Conservation (phyloP, 2,329 filamentous ascomycete genomes). For the Exophiala spinifera region DNA sequence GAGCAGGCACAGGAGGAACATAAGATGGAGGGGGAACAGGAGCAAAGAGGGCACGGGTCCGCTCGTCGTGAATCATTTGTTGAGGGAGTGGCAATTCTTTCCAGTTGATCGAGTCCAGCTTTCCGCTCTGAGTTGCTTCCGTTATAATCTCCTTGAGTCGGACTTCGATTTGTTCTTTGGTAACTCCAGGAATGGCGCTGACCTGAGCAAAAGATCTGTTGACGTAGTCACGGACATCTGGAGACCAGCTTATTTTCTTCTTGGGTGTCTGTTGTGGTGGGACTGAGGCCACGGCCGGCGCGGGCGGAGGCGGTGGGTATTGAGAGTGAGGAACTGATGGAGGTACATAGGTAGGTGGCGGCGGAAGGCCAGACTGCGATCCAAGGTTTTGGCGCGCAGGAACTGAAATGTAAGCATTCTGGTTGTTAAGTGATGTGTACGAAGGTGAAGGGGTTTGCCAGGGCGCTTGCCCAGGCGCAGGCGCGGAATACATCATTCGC, state of each 20-base stretch:
- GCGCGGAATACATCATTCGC: conserved; percentile 27
- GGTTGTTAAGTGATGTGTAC: conserved; percentile 32
- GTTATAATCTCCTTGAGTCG: conserved; percentile 86
- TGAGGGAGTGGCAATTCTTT: conserved; percentile 78
- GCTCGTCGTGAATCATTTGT: conserved; percentile 72
- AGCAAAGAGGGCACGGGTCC: conserved; percentile 37
- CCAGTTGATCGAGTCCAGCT: conserved; percentile 77
- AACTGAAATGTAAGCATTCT: conserved; percentile 60
- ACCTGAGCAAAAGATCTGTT: conserved; percentile 79
- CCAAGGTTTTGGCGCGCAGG: conserved; percentile 61
- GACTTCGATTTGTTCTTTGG: conserved; percentile 69
- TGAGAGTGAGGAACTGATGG: conserved; percentile 27
- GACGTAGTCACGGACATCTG: conserved; percentile 82
- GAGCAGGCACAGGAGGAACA: conserved; percentile 22
- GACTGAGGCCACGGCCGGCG: conserved; percentile 27
- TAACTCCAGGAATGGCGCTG: conserved; percentile 63
- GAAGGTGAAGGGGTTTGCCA: conserved; percentile 23
- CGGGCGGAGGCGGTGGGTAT: conserved; percentile 32
- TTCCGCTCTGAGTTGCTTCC: conserved; percentile 69
- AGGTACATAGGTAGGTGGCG: conserved; percentile 31
- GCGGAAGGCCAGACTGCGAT: conserved; percentile 31
- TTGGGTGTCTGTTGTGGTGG: conserved; percentile 41
- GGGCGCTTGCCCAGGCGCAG: conserved; percentile 19
- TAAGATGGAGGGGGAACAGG: conserved; percentile 24
- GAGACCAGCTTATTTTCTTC: conserved; percentile 71